A percentile compares a stretch with the other conserved stretches of the same genome.
phyloP scores from a whole-genome alignment of 345 rosid species.

The Citrus sinensis region DNA sequence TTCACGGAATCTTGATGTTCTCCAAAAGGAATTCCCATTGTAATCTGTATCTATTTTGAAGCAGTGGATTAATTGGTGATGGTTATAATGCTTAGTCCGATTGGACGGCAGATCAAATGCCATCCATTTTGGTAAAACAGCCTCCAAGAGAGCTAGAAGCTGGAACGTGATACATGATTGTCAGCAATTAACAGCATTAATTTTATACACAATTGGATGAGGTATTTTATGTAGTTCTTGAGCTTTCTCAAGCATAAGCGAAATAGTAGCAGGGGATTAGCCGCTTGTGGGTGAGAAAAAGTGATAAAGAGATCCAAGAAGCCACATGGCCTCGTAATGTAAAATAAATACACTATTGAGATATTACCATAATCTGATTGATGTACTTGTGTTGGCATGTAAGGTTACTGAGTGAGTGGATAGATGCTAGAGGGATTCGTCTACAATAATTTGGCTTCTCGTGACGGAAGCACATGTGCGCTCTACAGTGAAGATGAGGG shows the following conservation, averaged over 20 bases:
- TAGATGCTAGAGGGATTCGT: neutral
- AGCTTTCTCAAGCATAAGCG: neutral
- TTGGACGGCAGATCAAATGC: neutral
- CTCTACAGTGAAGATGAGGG: neutral
- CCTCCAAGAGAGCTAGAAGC: neutral
- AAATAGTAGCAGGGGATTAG: neutral
- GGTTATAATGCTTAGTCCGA: neutral
- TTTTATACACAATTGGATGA: neutral
- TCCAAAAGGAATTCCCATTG: conserved; percentile 87
- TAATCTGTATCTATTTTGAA: conserved; percentile 22
- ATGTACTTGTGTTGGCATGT: neutral
- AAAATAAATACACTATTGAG: neutral
- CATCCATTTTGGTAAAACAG: neutral
- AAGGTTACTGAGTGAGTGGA: neutral
- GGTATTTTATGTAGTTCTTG: neutral
- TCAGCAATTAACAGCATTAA: neutral
- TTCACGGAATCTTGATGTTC: conserved; percentile 83
- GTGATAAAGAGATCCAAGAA: no score
- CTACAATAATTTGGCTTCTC: neutral
- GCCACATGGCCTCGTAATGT: neutral
- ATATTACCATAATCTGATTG: neutral
- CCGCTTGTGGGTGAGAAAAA: neutral
- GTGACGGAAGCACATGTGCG: neutral
- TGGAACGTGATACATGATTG: neutral
- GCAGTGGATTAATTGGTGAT: neutral